Conservation (phyloP, 129 eudicot genomes). For the Arctium lappa region DNA sequence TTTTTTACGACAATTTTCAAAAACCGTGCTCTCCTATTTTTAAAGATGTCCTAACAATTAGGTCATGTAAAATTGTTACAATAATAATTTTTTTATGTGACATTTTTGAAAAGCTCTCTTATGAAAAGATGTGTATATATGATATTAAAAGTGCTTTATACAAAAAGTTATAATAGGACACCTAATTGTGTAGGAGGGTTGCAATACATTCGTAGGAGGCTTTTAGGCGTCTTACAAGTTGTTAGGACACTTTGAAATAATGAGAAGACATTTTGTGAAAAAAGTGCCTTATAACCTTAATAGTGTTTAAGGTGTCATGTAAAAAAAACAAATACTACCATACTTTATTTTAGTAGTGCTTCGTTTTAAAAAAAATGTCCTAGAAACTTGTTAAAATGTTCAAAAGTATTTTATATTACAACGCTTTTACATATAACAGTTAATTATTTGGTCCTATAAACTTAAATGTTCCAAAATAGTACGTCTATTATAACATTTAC, state of each 20-base stretch:
- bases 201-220: too few relatives aligned
- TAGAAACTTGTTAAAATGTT: too few relatives aligned
- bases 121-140: too few relatives aligned
- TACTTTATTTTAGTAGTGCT: too few relatives aligned
- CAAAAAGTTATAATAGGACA: not conserved
- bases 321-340: not conserved
- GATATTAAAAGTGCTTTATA: not conserved
- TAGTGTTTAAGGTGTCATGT: not conserved
- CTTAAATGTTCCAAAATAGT: too few relatives aligned
- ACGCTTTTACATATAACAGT: too few relatives aligned
- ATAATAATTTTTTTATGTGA: not conserved
- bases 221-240: not conserved
- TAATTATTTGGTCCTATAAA: too few relatives aligned
- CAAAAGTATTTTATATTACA: too few relatives aligned
- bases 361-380: too few relatives aligned
- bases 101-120: not conserved
- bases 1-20: too few relatives aligned
- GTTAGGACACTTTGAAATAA: not conserved
- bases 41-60: not conserved
- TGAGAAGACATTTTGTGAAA: too few relatives aligned
- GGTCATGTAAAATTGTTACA: not conserved
- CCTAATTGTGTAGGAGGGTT: not conserved
- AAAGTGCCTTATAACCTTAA: not conserved
- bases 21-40: not conserved
- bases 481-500: too few relatives aligned